Conservation (phyloP, 805 yeast genomes). For the Pichia scutulata region DNA sequence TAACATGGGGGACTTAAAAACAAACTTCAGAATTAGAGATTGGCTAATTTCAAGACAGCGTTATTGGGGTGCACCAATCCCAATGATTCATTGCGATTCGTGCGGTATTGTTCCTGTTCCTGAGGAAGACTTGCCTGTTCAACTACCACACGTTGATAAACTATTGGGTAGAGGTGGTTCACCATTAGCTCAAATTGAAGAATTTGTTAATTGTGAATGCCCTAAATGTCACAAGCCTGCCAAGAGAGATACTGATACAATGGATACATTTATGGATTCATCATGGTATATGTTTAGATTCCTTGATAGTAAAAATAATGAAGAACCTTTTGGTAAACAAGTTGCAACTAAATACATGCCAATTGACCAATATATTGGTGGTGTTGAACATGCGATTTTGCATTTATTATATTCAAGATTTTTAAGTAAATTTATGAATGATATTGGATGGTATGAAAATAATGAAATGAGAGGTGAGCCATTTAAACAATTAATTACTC, state of each 20-base stretch:
- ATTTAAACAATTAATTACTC: constrained; percentile 70
- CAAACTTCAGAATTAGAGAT: constrained; percentile 68
- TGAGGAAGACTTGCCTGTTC: constrained; percentile 74
- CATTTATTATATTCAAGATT: constrained; percentile 86
- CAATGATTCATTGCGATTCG: constrained; percentile 74
- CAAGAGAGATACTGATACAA: constrained; percentile 89
- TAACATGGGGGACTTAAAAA: constrained; percentile 37
- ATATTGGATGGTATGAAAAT: constrained; percentile 63
- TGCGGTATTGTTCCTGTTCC: constrained; percentile 96
- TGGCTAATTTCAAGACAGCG: constrained; percentile 95
- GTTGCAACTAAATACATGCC: constrained; percentile 56
- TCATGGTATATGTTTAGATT: constrained; percentile 94
- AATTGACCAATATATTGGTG: constrained; percentile 88
- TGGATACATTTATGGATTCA: constrained; percentile 98
- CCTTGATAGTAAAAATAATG: constrained; percentile 59
- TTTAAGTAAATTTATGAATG: constrained; percentile 67
- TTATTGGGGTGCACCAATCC: constrained; percentile 98
- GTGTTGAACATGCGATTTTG: constrained; percentile 93
- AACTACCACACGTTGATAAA: constrained; percentile 51
- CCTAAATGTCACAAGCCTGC: constrained; percentile 74
- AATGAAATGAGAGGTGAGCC: constrained; percentile 61
- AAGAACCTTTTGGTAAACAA: constrained; percentile 44
- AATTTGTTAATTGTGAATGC: constrained; percentile 67
- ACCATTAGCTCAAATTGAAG: constrained; percentile 60
- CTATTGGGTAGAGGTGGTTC: constrained; percentile 45